Evolutionary conservation across 73 alveolate species (phyloP), one percentile per base, ranked within the genome.

Genomic region (Stentor roeselii): DNA sequence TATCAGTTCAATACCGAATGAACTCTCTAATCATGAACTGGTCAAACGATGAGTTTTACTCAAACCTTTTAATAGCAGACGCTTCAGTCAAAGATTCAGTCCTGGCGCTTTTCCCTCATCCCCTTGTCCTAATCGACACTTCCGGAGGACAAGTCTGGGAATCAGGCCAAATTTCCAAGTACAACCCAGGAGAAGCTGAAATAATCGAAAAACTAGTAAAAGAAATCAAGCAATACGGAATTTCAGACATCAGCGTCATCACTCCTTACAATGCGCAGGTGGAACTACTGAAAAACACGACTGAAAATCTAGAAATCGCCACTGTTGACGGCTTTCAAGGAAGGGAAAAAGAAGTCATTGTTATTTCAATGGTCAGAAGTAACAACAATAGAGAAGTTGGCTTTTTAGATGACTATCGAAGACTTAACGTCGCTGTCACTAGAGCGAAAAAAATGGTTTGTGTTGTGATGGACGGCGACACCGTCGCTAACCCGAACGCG

Each of bases 301-400:
- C 95, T 27, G 90, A 90, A 3, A 82, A 84, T 58, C 92, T 94
- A 41, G 99, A 97, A 91, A 93, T 97, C 31, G 90, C 99, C 41
- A 96, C 99, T 0, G 99, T 98, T 0, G 99, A 98, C 89, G 99
- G 99, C 3, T 98, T 98, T 86, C 96, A 98, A 89, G 99, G 99
- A 60, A 93, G 99, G 85, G 99, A 98, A 92, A 96, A 98, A 87
- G 99, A 98, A 78, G 94, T 97, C 34, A 95, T 98, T 30, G 91
- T 98, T 59, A 91, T 98, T 50, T 86, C 97, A 35, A 87, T 96
- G 94, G 99, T 98, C 34, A 87, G 99, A 83, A 95, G 99, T 60
- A 98, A 98, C 89, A 87, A 84, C 36, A 89, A 88, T 59, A 92
- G 91, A 76, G 98, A 93, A 86, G 97, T 95, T 74, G 99, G 99